A percentile compares a stretch with the other conserved stretches of the same genome.
Evolutionary conservation across 1,284 basidiomycete genomes (phyloP).

Genomic region (Testicularia cyperi): DNA sequence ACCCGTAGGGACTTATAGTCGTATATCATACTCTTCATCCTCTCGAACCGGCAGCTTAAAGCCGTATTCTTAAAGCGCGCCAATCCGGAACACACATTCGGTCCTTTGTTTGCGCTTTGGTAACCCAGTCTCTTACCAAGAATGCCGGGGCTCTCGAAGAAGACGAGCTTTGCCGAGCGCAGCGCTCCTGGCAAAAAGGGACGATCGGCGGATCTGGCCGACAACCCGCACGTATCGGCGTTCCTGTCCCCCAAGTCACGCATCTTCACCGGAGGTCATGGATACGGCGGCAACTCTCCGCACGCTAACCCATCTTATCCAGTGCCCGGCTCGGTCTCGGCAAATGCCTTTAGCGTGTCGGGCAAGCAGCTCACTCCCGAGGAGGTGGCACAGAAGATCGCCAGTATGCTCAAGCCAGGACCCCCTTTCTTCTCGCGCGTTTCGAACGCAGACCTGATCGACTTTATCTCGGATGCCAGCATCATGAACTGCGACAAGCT

Average conservation of each 20-base stretch:
- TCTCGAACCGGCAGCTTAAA: too few relatives aligned
- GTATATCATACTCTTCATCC: too few relatives aligned
- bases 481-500: conserved; percentile 49
- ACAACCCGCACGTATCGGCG: conserved; percentile 38
- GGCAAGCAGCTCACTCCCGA: conserved; percentile 39
- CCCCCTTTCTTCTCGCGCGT: conserved; percentile 51
- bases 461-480: conserved; percentile 31
- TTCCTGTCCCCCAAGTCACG: conserved; percentile 46
- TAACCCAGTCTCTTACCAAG: too few relatives aligned
- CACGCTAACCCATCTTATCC: too few relatives aligned
- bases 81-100: too few relatives aligned
- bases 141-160: conserved; percentile 1
- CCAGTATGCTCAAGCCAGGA: conserved; percentile 47
- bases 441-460: conserved; percentile 45
- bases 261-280: conserved; percentile 32
- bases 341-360: conserved; percentile 12
- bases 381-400: conserved; percentile 48
- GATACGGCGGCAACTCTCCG: conserved; percentile 17
- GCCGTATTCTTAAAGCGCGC: too few relatives aligned
- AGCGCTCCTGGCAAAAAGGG: conserved; percentile 18
- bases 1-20: too few relatives aligned
- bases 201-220: conserved; percentile 21
- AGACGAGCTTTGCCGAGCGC: neutral
- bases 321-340: too few relatives aligned
- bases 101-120: too few relatives aligned